A percentile compares a stretch with the other conserved stretches of the same genome.
These are phyloP conservation scores for Narthecium ossifragum DNA, from an alignment of 106 monocot genomes.

Conservation along the genomic window DNA sequence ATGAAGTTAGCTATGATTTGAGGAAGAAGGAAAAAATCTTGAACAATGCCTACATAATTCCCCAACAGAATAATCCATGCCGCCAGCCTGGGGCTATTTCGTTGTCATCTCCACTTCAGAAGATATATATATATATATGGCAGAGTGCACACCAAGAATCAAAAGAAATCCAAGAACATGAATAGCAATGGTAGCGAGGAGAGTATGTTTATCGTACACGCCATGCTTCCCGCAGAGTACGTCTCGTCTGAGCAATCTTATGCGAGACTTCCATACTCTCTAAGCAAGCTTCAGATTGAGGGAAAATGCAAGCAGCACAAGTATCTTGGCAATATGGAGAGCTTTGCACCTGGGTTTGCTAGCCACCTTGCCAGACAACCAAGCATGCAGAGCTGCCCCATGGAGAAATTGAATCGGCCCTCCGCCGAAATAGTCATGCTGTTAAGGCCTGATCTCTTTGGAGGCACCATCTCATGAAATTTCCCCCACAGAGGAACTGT, in stretches of 20 bases:
- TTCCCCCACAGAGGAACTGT: slow-evolving; percentile 23
- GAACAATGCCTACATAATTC: slow-evolving; percentile 48
- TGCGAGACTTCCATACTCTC: slow-evolving; percentile 61
- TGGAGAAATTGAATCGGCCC: slow-evolving; percentile 42
- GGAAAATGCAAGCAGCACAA: slow-evolving; percentile 41
- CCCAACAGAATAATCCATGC: slow-evolving; percentile 42
- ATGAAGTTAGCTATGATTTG: slow-evolving; percentile 61
- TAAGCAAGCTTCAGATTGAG: slow-evolving; percentile 49
- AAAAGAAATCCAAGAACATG: slow-evolving; percentile 37
- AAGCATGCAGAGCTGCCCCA: slow-evolving; percentile 73
- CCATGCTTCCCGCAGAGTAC: slow-evolving; percentile 32
- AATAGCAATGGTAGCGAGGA: slow-evolving; percentile 21
- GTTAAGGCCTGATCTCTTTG: slow-evolving; percentile 30
- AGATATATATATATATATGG: slow-evolving; percentile 24
- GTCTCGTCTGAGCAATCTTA: slow-evolving; percentile 41
- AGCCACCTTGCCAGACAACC: slow-evolving; percentile 57
- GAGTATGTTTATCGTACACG: slow-evolving; percentile 46
- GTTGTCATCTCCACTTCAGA: too few species aligned
- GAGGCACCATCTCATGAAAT: slow-evolving; percentile 5
- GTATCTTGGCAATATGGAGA: slow-evolving; percentile 46
- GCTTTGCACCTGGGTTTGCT: slow-evolving; percentile 33
- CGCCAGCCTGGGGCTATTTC: slow-evolving; percentile 22
- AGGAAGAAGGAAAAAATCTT: slow-evolving; percentile 70
- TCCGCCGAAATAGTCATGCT: slow-evolving; percentile 44
- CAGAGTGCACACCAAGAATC: slow-evolving; percentile 22